phyloP scores from a whole-genome alignment of 1,284 basidiomycete species.

The Ustilago bromivora region DNA sequence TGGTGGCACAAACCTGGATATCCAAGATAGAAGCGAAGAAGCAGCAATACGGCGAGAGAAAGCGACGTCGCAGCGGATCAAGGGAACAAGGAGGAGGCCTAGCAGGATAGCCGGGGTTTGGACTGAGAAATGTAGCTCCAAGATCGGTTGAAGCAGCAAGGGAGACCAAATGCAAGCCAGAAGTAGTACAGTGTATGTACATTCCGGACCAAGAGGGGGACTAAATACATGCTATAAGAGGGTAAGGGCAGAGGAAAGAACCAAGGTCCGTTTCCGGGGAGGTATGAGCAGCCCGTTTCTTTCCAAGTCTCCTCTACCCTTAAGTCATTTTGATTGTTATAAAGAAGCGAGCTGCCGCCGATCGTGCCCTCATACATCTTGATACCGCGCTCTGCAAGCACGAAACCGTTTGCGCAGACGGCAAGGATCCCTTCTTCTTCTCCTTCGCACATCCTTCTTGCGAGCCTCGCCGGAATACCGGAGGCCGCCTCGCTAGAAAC shows the following conservation, averaged over 20 bases:
- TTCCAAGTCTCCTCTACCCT: no score
- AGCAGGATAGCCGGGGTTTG: constrained; percentile 28
- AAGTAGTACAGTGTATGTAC: neutral
- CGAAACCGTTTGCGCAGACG: neutral
- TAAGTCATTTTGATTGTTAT: no score
- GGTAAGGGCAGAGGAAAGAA: no score
- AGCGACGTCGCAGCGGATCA: constrained; percentile 3
- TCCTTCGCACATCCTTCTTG: constrained; percentile 3
- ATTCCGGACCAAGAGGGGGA: neutral
- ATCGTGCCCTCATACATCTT: no score
- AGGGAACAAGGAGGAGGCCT: neutral
- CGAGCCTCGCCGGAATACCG: constrained; percentile 11
- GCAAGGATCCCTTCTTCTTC: neutral
- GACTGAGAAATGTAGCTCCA: constrained; percentile 26
- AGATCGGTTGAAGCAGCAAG: constrained; percentile 25
- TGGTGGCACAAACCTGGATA: neutral
- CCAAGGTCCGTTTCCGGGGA: no score
- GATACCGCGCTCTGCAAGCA: neutral
- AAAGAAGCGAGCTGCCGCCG: no score
- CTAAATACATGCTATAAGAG: no score
- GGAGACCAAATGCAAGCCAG: neutral
- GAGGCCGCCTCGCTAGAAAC: constrained; percentile 2
- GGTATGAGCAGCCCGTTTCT: no score
- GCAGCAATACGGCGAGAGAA: neutral
- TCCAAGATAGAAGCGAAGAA: neutral